A percentile compares a stretch with the other conserved stretches of the same genome.
These are phyloP conservation scores for Excoecaria agallocha DNA, from an alignment of 345 rosid genomes.

Conservation along the genomic window DNA sequence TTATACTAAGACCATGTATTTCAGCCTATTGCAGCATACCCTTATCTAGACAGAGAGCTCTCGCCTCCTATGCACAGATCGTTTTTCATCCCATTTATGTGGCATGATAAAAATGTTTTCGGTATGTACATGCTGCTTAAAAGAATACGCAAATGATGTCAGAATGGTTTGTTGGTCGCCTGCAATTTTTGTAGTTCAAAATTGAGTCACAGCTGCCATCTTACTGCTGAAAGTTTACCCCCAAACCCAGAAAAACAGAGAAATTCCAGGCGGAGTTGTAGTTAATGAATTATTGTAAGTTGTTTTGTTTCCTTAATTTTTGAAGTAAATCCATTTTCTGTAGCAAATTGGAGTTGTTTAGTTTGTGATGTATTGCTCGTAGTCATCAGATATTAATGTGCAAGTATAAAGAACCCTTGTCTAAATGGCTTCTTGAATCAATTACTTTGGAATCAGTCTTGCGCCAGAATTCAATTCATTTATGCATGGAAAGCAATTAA, in stretches of 20 bases:
- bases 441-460: too few species aligned
- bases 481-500: too few species aligned
- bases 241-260: not conserved
- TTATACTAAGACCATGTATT: not conserved
- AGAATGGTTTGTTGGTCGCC: not conserved
- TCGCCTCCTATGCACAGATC: slow-evolving; percentile 81
- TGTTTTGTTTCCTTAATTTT: not conserved
- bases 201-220: not conserved
- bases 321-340: not conserved
- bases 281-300: not conserved
- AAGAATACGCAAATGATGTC: slow-evolving; percentile 34
- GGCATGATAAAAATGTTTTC: slow-evolving; percentile 86
- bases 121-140: slow-evolving; percentile 73
- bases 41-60: slow-evolving; percentile 84
- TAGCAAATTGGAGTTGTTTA: not conserved
- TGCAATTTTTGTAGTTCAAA: not conserved
- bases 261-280: not conserved
- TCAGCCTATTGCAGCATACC: slow-evolving; percentile 76
- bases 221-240: not conserved
- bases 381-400: not conserved
- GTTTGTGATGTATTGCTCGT: not conserved
- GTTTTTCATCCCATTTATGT: slow-evolving; percentile 76
- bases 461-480: too few species aligned
- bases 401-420: too few species aligned
- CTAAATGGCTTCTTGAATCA: too few species aligned